Conservation (phyloP, 2,329 filamentous ascomycete species). For the Sphaerulina musiva region DNA sequence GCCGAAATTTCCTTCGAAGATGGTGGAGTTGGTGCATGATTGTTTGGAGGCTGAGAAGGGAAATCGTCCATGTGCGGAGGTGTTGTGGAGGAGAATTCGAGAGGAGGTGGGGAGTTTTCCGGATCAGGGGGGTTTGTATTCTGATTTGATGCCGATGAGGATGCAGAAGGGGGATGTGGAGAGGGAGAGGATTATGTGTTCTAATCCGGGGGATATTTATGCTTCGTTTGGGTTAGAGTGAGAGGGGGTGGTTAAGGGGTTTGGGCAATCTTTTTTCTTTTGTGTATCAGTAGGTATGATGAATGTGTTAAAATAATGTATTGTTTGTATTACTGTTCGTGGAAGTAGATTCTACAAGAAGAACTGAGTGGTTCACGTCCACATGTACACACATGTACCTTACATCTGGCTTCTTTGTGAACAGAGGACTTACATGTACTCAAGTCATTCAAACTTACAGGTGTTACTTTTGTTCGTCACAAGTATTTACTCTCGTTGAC, state of each 20-base stretch:
- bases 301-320: too few species aligned
- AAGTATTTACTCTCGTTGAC: too few species aligned
- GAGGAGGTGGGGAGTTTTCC: background rate
- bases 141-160: background rate
- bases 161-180: background rate
- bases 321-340: too few species aligned
- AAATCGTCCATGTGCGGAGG: background rate
- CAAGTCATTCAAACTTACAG: too few species aligned
- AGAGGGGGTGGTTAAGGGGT: too few species aligned
- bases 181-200: background rate
- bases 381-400: too few species aligned
- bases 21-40: background rate
- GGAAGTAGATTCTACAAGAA: too few species aligned
- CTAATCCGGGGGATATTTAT: slow-evolving; percentile 1
- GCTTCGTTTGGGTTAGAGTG: background rate
- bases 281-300: background rate
- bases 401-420: too few species aligned
- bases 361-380: too few species aligned
- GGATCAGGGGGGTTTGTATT: background rate
- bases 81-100: background rate
- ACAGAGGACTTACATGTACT: too few species aligned
- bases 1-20: background rate
- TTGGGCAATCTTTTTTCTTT: background rate
- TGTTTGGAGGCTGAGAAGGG: background rate
- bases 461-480: too few species aligned